Percentiles rank a stretch among this genome's conserved stretches.
phyloP scores from a whole-genome alignment of 2,329 filamentous ascomycete species.

The Orbilia ellipsospora region DNA sequence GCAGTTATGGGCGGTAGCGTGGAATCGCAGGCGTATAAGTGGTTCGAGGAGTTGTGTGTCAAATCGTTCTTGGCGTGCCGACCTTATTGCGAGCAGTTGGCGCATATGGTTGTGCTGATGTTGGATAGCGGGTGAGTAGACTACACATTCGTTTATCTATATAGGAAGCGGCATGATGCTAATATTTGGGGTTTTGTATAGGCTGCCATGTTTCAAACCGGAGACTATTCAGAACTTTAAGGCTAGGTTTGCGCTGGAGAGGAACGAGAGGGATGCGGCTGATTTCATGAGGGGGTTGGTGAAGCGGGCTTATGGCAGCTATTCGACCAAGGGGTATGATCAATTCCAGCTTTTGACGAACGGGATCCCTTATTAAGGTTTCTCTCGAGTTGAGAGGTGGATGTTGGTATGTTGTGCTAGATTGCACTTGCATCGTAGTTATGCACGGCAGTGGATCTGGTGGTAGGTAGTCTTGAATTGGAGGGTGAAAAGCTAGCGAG shows the following conservation, averaged over 20 bases:
- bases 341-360: slow-evolving; percentile 98
- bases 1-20: slow-evolving; percentile 95
- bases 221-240: slow-evolving; percentile 92
- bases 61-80: slow-evolving; percentile 92
- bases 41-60: slow-evolving; percentile 95
- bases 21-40: slow-evolving; percentile 87
- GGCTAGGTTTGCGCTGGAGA: slow-evolving; percentile 91
- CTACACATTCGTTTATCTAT: neutral
- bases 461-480: too few species aligned
- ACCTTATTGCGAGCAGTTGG: slow-evolving; percentile 86
- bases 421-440: too few species aligned
- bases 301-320: slow-evolving; percentile 88
- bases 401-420: neutral
- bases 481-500: too few species aligned
- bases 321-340: slow-evolving; percentile 94
- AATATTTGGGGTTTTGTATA: slow-evolving; percentile 22
- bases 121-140: slow-evolving; percentile 78
- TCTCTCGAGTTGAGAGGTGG: neutral
- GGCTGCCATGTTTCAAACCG: slow-evolving; percentile 94
- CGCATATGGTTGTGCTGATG: slow-evolving; percentile 92
- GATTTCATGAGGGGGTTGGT: slow-evolving; percentile 92
- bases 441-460: too few species aligned
- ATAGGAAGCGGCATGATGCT: neutral
- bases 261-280: slow-evolving; percentile 89
- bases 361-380: slow-evolving; percentile 84